Evolutionary conservation across 2,329 filamentous ascomycete genomes (phyloP).

Genomic region (Pyricularia sp.): DNA sequence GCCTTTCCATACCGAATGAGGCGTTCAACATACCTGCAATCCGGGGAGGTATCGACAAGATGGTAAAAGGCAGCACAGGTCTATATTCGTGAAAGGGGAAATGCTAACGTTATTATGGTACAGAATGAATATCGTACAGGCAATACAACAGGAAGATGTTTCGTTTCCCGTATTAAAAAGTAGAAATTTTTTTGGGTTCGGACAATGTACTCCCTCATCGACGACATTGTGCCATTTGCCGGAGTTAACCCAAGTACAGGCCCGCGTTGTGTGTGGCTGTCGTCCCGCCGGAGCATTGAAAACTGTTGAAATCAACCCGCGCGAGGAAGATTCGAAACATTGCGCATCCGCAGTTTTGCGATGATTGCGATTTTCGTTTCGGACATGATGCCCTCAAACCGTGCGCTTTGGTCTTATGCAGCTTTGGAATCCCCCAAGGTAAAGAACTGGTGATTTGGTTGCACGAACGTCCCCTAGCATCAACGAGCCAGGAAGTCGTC

Average conservation of each 20-base stretch:
- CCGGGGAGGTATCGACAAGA: neutral
- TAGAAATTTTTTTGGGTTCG: neutral
- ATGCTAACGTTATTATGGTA: neutral
- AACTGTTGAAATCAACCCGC: neutral
- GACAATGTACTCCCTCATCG: neutral
- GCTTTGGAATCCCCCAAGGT: neutral
- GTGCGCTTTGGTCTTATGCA: neutral
- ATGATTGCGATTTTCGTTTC: neutral
- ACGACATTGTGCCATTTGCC: neutral
- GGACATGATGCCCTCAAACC: neutral
- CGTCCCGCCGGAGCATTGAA: neutral
- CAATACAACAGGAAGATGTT: neutral
- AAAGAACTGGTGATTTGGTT: neutral
- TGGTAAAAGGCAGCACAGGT: neutral
- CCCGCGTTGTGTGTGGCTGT: neutral
- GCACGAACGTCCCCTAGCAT: neutral
- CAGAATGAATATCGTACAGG: neutral
- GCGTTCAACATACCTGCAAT: neutral
- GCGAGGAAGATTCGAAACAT: neutral
- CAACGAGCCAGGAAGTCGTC: neutral
- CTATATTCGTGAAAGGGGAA: neutral
- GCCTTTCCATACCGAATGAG: neutral
- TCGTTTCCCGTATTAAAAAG: neutral
- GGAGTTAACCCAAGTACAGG: neutral
- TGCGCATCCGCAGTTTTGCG: neutral